Conservation (phyloP, 805 yeast genomes). For the Ascoidea rubescens region DNA sequence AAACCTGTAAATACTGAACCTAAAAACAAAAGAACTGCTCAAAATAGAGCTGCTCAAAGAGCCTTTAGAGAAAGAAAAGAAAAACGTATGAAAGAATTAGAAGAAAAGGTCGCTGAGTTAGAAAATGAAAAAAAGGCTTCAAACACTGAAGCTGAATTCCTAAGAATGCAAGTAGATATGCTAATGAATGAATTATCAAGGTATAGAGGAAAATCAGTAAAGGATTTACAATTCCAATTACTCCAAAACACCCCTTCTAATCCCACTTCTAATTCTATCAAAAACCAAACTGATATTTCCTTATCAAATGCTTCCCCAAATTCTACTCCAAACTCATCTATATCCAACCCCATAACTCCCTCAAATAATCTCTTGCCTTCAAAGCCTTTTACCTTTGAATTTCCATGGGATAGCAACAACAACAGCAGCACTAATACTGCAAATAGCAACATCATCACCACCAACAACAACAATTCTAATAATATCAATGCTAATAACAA, state of each 20-base stretch:
- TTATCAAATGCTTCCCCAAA: no score
- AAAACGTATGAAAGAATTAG: slow-evolving; percentile 71
- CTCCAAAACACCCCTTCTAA: slow-evolving; percentile 8
- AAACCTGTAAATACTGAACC: slow-evolving; percentile 69
- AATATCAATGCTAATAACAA: neutral
- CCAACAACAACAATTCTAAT: neutral
- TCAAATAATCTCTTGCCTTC: slow-evolving; percentile 1
- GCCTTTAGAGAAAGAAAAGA: slow-evolving; percentile 95
- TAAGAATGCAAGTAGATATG: slow-evolving; percentile 63
- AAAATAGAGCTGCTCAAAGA: slow-evolving; percentile 96
- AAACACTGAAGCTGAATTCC: slow-evolving; percentile 55
- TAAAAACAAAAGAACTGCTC: slow-evolving; percentile 84
- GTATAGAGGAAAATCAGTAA: slow-evolving; percentile 28
- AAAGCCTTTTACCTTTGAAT: slow-evolving; percentile 32
- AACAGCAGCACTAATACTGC: neutral
- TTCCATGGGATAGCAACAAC: slow-evolving; percentile 32
- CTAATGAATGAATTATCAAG: slow-evolving; percentile 58
- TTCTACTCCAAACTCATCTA: no score
- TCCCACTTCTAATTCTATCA: neutral
- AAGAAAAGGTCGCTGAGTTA: slow-evolving; percentile 55
- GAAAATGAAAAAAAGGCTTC: slow-evolving; percentile 63
- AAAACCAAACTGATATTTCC: slow-evolving; percentile 10
- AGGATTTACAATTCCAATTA: slow-evolving; percentile 17
- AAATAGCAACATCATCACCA: neutral
- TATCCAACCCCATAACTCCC: neutral